Base-by-base conservation (phyloP, 2,329 filamentous ascomycete genomes). In the Cordyceps cateniannulata region DNA sequence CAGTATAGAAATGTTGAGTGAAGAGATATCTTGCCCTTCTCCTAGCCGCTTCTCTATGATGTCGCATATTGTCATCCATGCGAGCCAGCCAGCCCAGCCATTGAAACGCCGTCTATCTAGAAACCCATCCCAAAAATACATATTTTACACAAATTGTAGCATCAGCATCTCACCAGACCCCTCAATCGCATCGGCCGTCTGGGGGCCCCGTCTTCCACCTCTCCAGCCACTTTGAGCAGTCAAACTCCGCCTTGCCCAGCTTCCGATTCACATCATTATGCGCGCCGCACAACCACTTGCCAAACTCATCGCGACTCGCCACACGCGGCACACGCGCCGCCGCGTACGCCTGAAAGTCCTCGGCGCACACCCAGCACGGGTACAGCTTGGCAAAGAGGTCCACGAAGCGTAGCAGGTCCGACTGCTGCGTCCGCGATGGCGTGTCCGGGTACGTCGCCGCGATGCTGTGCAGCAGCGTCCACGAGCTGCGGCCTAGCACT, bases 351-450 rank as follows among this genome's bases (percentile, higher is more conserved):
- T 88, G 88, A 73, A 99, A 97, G 71, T 98, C 93, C 63, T 93
- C 89, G 38, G 93, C 95, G 74, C 95, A 99, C 3, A 89, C 84
- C 91, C 93, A 96, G 79, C 95, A 99, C 4, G 95, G 95, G 71
- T 99, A 99, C 22, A 98, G 76, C 66, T 88, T 89, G 27, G 90
- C 87, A 72, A 99, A 96, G 2, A 92, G 80, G 25, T 79, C 77
- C 67, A 99, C 81, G 76, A 99, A 98, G 56, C 84, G 81, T 60
- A 81, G 80, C 67, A 96, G 88, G 67, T 97, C 89, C 32, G 78
- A 77, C 71, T 97, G 91, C 67, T 96, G 85, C 10, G 79, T 73
- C 1, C 79, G 73, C 0, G 87, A 84, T 0, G 95, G 91, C 8
- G 72, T 75, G 8, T 82, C 79, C 1, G 95, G 95, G 73, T 98